Conservation (phyloP, 2,329 filamentous ascomycete species). For the Fusarium sp. region DNA sequence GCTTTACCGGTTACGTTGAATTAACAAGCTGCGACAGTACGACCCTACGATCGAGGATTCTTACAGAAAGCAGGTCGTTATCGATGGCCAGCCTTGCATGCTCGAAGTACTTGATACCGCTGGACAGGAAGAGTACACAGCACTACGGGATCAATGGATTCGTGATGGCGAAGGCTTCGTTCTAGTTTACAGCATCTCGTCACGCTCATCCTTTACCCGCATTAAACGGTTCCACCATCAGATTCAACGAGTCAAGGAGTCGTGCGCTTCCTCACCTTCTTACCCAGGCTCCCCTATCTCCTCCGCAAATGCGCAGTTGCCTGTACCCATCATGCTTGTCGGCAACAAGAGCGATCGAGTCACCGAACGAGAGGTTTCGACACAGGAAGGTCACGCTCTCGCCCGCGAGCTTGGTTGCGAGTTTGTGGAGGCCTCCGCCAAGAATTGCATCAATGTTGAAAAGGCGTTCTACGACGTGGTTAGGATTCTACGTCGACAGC, state of each 20-base stretch:
- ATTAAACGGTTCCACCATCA: constrained; percentile 97
- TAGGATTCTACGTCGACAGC: constrained; percentile 86
- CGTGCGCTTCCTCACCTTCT: constrained; percentile 79
- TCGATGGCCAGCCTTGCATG: constrained; percentile 96
- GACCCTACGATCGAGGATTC: constrained; percentile 91
- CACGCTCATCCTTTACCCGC: constrained; percentile 91
- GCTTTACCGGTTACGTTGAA: constrained; percentile 2
- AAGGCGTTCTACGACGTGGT: constrained; percentile 99
- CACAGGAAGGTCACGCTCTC: constrained; percentile 92
- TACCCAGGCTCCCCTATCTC: constrained; percentile 81
- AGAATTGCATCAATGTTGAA: constrained; percentile 98
- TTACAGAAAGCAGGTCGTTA: constrained; percentile 90
- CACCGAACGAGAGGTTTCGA: constrained; percentile 95
- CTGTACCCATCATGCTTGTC: constrained; percentile 96
- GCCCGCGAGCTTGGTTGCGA: constrained; percentile 94
- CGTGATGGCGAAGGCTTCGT: constrained; percentile 97
- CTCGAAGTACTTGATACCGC: constrained; percentile 97
- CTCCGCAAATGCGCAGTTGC: constrained; percentile 69
- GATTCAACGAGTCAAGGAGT: constrained; percentile 97
- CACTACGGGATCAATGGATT: constrained; percentile 97
- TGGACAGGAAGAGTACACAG: constrained; percentile 98
- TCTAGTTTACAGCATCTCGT: constrained; percentile 98
- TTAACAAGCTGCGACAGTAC: constrained; percentile 66
- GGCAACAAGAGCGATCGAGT: constrained; percentile 98
- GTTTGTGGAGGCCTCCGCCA: constrained; percentile 96